Base-by-base conservation (phyloP, 305 asterid species). In the Petunia hybrid region DNA sequence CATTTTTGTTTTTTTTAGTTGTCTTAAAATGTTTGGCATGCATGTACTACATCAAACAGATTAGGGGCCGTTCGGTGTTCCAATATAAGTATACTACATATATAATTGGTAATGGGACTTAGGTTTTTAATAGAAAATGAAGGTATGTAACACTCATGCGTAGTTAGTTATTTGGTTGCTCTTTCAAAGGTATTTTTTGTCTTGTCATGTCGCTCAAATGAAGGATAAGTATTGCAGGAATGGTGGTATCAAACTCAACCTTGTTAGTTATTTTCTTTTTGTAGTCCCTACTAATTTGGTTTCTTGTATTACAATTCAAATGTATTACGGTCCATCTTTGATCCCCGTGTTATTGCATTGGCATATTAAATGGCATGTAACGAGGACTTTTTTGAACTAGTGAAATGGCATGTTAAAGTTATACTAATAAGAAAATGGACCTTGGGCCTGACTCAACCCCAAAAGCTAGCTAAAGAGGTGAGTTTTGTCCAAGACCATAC, bases 191-290 rank as follows among this genome's bases (percentile, higher is more conserved):
- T 51, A 7, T 73, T 35, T 45, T 36, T 73, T 4, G n/a, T 71
- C 36, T 51, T 35, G 43, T 73, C 39, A n/a, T 51, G 13, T 73
- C 63, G 45, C 78, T 73, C 46, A 36, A 51, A 73, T 73, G 13
- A 3, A 73, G 63, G 12, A 36, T 73, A 38, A 16, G 46, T 73
- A 7, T 73, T 73, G 31, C 78, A 48, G 46, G 63, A 69, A 51
- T 36, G 63, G 22, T 12, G 46, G 41, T 40, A 36, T 51, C 63
- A 51, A 35, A 48, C 76, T 14, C 78, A 0, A 5, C 62, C 35
- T 51, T 38, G 64, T 74, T 51, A 74, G 63, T 53, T 73, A 55
- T 73, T 73, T 53, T 62, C 78, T 48, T 73, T 73, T 73, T 73
- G 41, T 8, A 73, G 6, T 45, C n/a, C 63, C 63, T 45, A 35